Percentiles rank a stretch among this genome's conserved stretches.
phyloP scores from a whole-genome alignment of 176 grass and related monocot genomes.

The Urochloa ruziziensis region DNA sequence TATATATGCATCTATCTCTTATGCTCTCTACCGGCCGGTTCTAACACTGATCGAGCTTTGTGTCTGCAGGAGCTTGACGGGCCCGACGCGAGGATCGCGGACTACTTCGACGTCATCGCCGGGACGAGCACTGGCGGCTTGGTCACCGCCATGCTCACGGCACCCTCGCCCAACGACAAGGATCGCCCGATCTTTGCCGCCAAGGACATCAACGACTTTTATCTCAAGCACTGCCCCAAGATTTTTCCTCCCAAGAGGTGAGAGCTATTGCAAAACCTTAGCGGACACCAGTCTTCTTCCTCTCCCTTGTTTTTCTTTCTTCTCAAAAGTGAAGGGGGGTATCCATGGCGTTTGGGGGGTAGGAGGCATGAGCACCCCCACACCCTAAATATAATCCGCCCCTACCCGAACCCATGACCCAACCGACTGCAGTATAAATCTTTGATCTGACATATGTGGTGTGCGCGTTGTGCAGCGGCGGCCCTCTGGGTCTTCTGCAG shows the following conservation, averaged over 20 bases:
- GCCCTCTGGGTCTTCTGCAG: not conserved
- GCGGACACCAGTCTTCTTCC: no score
- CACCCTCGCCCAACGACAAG: not conserved
- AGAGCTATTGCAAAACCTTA: not conserved
- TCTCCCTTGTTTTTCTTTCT: no score
- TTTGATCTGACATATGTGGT: no score
- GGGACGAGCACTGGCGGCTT: constrained; percentile 65
- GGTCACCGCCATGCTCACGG: constrained; percentile 43
- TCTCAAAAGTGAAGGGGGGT: no score
- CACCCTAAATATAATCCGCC: no score
- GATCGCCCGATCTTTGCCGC: constrained; percentile 34
- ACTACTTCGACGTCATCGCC: constrained; percentile 82
- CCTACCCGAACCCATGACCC: no score
- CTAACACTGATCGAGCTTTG: not conserved
- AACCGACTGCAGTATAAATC: no score
- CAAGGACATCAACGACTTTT: constrained; percentile 48
- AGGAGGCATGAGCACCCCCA: no score
- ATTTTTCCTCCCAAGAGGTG: constrained; percentile 33
- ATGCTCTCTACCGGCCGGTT: not conserved
- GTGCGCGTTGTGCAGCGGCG: not conserved
- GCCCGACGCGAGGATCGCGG: not conserved
- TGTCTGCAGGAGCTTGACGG: constrained; percentile 13
- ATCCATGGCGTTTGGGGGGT: no score
- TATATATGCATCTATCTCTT: not conserved
- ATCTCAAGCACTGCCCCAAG: constrained; percentile 37